Conservation (phyloP, 2,329 filamentous ascomycete species). For the Mariannaea elegans region DNA sequence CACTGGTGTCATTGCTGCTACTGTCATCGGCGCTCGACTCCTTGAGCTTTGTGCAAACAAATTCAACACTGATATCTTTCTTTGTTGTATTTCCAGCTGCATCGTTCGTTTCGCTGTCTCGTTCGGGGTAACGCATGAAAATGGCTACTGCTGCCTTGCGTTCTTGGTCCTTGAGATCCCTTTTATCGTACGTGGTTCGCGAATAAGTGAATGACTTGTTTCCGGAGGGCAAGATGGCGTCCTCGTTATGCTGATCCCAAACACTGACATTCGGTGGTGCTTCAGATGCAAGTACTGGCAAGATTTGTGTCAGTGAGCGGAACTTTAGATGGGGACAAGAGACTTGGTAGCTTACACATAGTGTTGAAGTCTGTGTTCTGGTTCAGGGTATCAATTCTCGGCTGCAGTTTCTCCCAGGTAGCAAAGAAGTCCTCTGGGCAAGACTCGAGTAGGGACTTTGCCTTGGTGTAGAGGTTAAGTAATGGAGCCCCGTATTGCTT, state of each 20-base stretch:
- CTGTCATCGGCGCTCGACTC: neutral
- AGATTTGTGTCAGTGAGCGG: neutral
- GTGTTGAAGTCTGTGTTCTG: neutral
- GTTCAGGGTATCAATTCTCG: neutral
- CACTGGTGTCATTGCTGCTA: neutral
- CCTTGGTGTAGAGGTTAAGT: neutral
- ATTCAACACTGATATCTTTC: neutral
- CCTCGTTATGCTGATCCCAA: neutral
- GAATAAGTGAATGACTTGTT: slow-evolving; percentile 12
- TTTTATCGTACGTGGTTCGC: neutral
- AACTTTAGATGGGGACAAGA: neutral
- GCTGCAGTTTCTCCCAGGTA: neutral
- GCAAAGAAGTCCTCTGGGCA: neutral
- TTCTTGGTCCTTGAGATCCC: neutral
- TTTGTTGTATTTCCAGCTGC: neutral
- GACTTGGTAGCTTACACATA: neutral
- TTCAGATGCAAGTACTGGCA: neutral
- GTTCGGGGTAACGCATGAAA: neutral
- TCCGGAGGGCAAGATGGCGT: neutral
- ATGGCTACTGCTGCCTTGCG: slow-evolving; percentile 1
- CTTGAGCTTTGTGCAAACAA: neutral
- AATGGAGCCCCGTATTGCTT: neutral
- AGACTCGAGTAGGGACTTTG: neutral
- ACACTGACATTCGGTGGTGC: neutral
- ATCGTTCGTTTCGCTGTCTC: neutral